phyloP scores from a whole-genome alignment of 306 rosid species.

The Vigna nakashimae region DNA sequence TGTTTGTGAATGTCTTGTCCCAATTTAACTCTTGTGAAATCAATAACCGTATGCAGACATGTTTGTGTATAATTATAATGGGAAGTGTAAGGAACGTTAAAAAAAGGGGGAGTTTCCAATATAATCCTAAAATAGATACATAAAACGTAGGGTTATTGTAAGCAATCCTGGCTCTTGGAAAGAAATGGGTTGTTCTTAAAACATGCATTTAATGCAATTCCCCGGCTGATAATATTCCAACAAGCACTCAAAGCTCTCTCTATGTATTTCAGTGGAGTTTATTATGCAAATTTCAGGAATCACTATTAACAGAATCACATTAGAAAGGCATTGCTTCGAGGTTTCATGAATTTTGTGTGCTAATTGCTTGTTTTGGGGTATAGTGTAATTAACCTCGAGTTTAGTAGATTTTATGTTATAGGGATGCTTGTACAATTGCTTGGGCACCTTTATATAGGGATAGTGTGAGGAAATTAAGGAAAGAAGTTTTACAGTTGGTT shows the following conservation, averaged over 20 bases:
- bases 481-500: neutral
- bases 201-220: slow-evolving; percentile 20
- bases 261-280: slow-evolving; percentile 6
- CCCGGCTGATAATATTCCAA: neutral
- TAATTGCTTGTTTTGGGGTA: neutral
- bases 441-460: slow-evolving; percentile 12
- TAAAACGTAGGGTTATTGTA: neutral
- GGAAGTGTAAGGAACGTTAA: slow-evolving; percentile 18
- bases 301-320: neutral
- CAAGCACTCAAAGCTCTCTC: neutral
- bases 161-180: slow-evolving; percentile 11
- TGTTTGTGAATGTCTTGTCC: slow-evolving; percentile 12
- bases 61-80: neutral
- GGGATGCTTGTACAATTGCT: slow-evolving; percentile 11
- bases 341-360: slow-evolving; percentile 24
- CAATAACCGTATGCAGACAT: neutral
- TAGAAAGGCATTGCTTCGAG: neutral
- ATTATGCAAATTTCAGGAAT: neutral
- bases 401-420: neutral
- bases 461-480: neutral
- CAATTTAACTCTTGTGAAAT: neutral
- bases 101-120: slow-evolving; percentile 9
- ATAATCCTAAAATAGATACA: neutral
- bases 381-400: neutral
- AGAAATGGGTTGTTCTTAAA: slow-evolving; percentile 12